Conservation (phyloP, 2,329 filamentous ascomycete species). For the Metarhizium rileyi region DNA sequence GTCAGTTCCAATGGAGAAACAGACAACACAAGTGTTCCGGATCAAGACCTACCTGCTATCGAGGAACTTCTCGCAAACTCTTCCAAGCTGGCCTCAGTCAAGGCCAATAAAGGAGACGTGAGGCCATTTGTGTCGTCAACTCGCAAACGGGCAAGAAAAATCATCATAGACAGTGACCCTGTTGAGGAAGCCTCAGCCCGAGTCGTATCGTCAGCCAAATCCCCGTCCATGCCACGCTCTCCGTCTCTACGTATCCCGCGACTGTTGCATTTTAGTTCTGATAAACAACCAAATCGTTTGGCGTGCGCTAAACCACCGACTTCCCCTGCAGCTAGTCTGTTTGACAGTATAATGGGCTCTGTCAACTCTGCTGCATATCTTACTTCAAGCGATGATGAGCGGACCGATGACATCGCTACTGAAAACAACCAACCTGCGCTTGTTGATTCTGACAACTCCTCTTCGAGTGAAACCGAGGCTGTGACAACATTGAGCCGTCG, state of each 20-base stretch:
- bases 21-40: conserved; percentile 26
- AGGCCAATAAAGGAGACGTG: conserved; percentile 13
- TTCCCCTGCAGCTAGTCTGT: not conserved
- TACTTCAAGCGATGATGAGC: not conserved
- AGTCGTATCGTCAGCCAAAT: not conserved
- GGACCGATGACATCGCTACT: not conserved
- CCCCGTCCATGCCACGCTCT: not conserved
- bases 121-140: conserved; percentile 16
- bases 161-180: conserved; percentile 22
- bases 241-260: not conserved
- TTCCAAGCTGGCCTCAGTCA: conserved; percentile 8
- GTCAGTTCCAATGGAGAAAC: conserved; percentile 25
- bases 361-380: not conserved
- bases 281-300: not conserved
- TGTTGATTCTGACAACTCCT: conserved; percentile 18
- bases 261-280: not conserved
- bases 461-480: conserved; percentile 32
- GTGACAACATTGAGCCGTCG: conserved; percentile 31
- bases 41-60: conserved; percentile 28
- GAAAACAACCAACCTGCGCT: not conserved
- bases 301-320: not conserved
- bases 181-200: conserved; percentile 11
- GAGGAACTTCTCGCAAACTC: conserved; percentile 22
- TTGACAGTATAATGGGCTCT: not conserved
- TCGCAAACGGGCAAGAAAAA: conserved; percentile 21